A percentile compares a stretch with the other conserved stretches of the same genome.
phyloP scores from a whole-genome alignment of 257 asterid species.

The Plantago major region DNA sequence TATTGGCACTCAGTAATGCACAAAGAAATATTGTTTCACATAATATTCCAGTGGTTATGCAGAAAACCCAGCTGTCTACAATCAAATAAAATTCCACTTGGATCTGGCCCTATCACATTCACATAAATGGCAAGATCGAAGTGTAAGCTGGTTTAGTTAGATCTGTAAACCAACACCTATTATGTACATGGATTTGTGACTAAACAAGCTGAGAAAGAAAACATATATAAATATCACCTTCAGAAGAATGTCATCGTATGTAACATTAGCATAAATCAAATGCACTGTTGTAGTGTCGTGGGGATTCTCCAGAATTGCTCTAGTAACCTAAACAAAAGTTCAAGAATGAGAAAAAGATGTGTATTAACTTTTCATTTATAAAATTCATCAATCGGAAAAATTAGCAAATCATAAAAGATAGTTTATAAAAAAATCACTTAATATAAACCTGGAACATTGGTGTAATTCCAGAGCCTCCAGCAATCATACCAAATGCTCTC shows the following conservation, averaged over 20 bases:
- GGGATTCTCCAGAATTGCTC: conserved; percentile 88
- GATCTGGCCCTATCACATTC: not conserved
- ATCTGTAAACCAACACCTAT: not conserved
- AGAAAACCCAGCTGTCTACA: not conserved
- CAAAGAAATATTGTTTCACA: not conserved
- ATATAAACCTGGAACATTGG: conserved; percentile 63
- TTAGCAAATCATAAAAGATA: conserved; percentile 1
- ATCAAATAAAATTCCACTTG: not conserved
- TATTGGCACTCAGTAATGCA: not conserved
- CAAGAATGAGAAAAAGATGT: conserved; percentile 2
- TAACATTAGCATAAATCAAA: conserved; percentile 86
- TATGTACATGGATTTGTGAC: conserved; percentile 10
- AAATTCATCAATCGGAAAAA: not conserved
- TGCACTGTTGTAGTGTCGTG: conserved; percentile 70
- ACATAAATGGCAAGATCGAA: not conserved
- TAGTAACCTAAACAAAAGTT: conserved; percentile 54
- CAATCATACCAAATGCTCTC: conserved; percentile 66
- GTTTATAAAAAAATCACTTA: not conserved
- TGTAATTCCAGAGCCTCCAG: conserved; percentile 70
- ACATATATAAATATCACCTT: conserved; percentile 46
- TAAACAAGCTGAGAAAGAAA: conserved; percentile 1
- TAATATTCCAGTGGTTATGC: conserved; percentile 1
- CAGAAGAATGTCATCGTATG: conserved; percentile 77
- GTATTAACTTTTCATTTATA: not conserved
- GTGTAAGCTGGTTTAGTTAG: not conserved